phyloP scores from a whole-genome alignment of 768 basidiomycete species.

The Russula sp. region DNA sequence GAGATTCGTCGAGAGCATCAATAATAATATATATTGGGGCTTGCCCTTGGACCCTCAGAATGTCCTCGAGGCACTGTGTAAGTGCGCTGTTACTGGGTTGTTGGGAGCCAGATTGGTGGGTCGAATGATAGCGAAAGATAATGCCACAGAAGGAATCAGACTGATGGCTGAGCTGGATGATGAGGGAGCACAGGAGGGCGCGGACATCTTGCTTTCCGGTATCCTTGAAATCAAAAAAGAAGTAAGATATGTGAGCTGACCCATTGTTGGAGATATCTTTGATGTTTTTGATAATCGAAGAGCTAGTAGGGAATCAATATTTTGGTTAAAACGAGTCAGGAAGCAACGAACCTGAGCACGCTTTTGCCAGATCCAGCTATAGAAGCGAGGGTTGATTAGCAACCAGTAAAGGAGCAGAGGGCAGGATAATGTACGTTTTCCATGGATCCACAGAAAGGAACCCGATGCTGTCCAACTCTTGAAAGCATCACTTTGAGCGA shows the following conservation, averaged over 20 bases:
- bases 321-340: neutral
- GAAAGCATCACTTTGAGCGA: too few species aligned
- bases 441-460: too few species aligned
- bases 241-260: neutral
- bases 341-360: neutral
- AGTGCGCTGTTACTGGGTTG: too few species aligned
- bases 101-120: too few species aligned
- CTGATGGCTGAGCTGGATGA: neutral
- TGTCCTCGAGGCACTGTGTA: too few species aligned
- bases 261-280: neutral
- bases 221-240: neutral
- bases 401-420: too few species aligned
- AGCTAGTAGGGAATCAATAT: neutral
- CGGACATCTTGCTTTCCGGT: neutral
- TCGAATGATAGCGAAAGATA: neutral
- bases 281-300: neutral
- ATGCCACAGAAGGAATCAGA: neutral
- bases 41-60: too few species aligned
- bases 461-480: too few species aligned
- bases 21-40: too few species aligned
- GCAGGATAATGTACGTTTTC: too few species aligned
- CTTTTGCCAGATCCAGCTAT: neutral
- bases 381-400: neutral
- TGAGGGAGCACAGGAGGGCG: too few species aligned
- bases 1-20: too few species aligned